Base-by-base conservation (phyloP, 352 stramenopile genomes). In the Globisporangium irregulare region DNA sequence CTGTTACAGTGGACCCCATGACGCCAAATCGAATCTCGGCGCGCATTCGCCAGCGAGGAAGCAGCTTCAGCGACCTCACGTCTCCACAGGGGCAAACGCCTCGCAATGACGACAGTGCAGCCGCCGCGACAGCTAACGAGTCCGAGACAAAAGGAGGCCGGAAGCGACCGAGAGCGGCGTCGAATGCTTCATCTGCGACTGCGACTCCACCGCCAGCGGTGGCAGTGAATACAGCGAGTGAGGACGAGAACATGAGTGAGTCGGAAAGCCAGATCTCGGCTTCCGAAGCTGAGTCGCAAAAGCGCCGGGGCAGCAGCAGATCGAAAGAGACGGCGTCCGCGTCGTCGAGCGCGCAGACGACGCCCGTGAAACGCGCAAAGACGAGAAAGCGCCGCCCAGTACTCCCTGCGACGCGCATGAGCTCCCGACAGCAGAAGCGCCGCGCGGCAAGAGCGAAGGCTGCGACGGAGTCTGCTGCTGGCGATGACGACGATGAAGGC, bases 341-440 rank as follows among this genome's bases (percentile, higher is more conserved):
- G 25, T 60, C 62, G 4, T 63, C 57, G 56, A 74, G 51, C 9
- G 62, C 48, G 38, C 55, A 64, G 25, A 75, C 73, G 58, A 75
- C 27, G 46, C 67, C 34, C 9, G 64, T 59, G n/a, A 87, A 84
- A 59, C 74, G 74, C 2, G 48, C 70, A 56, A 61, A 60, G n/a
- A 76, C 78, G 15, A 76, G 83, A 3, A 85, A 81, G 54, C 79
- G 80, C 9, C 78, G 80, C 3, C 75, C 79, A 0, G 68, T 84
- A 14, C 53, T 83, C 1, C 80, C 73, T 4, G 83, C 85, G 36
- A 93, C 85, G 36, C 79, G 85, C 29, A 73, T 67, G 38, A 93
- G 85, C 54, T 93, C 85, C 20, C 82, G 85, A 25, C 83, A 92
- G 66, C 75, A 84, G 53, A 91, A 91, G 55, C 75, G 80, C 8